Evolutionary conservation across 306 rosid genomes (phyloP).

Genomic region (Cicer arietinum): DNA sequence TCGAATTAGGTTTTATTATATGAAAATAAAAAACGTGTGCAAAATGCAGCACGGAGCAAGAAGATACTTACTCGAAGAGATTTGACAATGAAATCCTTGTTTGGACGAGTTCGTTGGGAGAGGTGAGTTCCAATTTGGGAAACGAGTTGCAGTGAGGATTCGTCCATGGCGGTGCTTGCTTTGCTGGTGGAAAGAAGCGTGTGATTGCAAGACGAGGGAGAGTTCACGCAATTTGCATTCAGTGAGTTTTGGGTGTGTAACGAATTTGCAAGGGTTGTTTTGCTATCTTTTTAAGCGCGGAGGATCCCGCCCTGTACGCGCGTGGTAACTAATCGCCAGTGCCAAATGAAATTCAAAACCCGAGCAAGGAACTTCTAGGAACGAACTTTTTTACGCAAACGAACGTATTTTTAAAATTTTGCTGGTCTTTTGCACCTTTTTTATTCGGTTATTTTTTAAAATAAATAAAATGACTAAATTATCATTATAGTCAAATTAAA

Average conservation of each 20-base stretch:
- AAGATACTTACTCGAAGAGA: slow-evolving; percentile 61
- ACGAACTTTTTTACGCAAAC: too few relatives aligned
- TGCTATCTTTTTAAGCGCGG: slow-evolving; percentile 15
- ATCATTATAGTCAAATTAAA: too few relatives aligned
- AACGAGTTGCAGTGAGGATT: slow-evolving; percentile 56
- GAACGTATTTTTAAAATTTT: too few relatives aligned
- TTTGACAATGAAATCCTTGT: slow-evolving; percentile 78
- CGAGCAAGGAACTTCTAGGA: background rate
- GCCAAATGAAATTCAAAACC: slow-evolving; percentile 1
- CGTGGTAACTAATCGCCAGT: slow-evolving; percentile 41
- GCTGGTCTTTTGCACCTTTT: too few relatives aligned
- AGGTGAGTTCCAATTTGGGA: slow-evolving; percentile 67
- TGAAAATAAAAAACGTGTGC: background rate
- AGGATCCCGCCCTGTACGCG: slow-evolving; percentile 56
- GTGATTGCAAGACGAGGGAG: background rate
- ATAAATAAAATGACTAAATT: too few relatives aligned
- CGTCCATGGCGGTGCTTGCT: slow-evolving; percentile 50
- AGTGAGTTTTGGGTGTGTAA: background rate
- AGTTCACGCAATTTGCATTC: slow-evolving; percentile 1
- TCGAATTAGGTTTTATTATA: background rate
- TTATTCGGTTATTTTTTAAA: too few relatives aligned
- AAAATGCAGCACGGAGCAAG: background rate
- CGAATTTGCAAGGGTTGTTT: background rate
- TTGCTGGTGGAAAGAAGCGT: background rate
- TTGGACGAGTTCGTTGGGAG: slow-evolving; percentile 60